phyloP scores from a whole-genome alignment of 1,284 basidiomycete genomes.

The Mycena sp. region DNA sequence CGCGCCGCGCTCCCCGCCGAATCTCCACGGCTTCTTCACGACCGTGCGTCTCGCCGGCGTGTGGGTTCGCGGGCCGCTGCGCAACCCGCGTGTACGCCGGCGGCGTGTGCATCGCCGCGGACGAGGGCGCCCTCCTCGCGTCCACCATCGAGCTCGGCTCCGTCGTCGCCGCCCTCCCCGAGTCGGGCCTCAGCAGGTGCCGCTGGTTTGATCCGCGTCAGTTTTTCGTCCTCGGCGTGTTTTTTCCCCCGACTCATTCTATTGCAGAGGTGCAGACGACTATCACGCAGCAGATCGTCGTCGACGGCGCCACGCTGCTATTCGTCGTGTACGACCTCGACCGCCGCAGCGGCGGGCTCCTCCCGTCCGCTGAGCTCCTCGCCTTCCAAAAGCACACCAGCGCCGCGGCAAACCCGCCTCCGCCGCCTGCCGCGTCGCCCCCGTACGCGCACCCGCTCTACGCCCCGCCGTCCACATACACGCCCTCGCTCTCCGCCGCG shows the following conservation, averaged over 20 bases:
- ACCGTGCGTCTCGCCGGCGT: slow-evolving; percentile 62
- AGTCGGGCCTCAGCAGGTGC: slow-evolving; percentile 67
- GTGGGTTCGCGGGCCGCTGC: slow-evolving; percentile 64
- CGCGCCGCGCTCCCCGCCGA: slow-evolving; percentile 55
- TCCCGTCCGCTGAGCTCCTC: slow-evolving; percentile 26
- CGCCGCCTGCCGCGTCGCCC: background rate
- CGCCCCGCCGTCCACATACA: slow-evolving; percentile 11
- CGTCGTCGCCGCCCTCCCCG: slow-evolving; percentile 62
- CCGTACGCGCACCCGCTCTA: background rate
- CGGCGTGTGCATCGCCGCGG: slow-evolving; percentile 59
- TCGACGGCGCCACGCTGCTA: slow-evolving; percentile 68
- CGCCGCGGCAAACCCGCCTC: background rate
- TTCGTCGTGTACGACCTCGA: slow-evolving; percentile 74
- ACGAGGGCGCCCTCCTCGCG: slow-evolving; percentile 59
- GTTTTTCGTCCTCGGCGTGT: too few relatives aligned
- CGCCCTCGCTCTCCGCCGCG: slow-evolving; percentile 22
- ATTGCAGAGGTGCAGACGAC: slow-evolving; percentile 57
- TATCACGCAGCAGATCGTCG: slow-evolving; percentile 73
- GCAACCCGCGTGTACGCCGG: slow-evolving; percentile 64
- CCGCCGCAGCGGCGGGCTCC: slow-evolving; percentile 6
- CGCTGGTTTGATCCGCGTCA: slow-evolving; percentile 53
- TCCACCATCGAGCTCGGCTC: slow-evolving; percentile 54
- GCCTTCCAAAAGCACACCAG: slow-evolving; percentile 41
- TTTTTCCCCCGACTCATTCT: slow-evolving; percentile 40
- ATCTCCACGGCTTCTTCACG: slow-evolving; percentile 68